Evolutionary conservation across 2,329 filamentous ascomycete species (phyloP).

Genomic region (Ampelomyces quisqualis): DNA sequence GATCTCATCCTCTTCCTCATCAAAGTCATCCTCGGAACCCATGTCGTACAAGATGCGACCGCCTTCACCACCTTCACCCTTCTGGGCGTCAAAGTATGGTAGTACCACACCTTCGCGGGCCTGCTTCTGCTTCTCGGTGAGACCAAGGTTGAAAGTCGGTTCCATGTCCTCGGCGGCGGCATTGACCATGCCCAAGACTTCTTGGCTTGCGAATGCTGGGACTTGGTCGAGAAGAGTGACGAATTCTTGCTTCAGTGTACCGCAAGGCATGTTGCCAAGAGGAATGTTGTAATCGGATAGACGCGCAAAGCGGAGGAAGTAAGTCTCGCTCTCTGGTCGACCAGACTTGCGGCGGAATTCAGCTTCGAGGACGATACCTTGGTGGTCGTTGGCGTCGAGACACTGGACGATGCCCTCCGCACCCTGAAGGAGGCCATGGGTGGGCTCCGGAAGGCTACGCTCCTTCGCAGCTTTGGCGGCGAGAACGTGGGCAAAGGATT

Average conservation of each 20-base stretch:
- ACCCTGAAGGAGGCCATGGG: slow-evolving; percentile 75
- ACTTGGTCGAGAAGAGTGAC: slow-evolving; percentile 71
- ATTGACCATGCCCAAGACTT: slow-evolving; percentile 27
- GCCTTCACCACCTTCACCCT: slow-evolving; percentile 72
- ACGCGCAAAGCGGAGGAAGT: slow-evolving; percentile 48
- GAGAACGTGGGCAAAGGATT: slow-evolving; percentile 72
- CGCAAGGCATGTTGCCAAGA: slow-evolving; percentile 12
- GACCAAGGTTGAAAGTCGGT: slow-evolving; percentile 79
- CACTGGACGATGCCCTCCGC: slow-evolving; percentile 77
- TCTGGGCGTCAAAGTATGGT: slow-evolving; percentile 96
- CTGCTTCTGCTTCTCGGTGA: slow-evolving; percentile 86
- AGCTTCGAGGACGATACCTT: slow-evolving; percentile 74
- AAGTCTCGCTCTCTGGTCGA: slow-evolving; percentile 70
- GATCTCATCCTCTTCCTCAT: slow-evolving; percentile 93
- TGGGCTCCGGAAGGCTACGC: slow-evolving; percentile 71
- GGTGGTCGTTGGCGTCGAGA: slow-evolving; percentile 54
- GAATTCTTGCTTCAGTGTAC: slow-evolving; percentile 51
- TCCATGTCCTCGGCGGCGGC: slow-evolving; percentile 31
- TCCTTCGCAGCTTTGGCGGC: slow-evolving; percentile 73
- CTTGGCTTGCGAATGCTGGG: slow-evolving; percentile 47
- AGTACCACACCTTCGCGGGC: slow-evolving; percentile 87
- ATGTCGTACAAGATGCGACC: slow-evolving; percentile 96
- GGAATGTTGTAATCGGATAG: slow-evolving; percentile 21
- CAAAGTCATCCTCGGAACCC: slow-evolving; percentile 94
- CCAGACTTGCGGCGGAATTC: slow-evolving; percentile 85